Evolutionary conservation across 106 monocot genomes (phyloP).

Genomic region (Phalaenopsis aphrodite): DNA sequence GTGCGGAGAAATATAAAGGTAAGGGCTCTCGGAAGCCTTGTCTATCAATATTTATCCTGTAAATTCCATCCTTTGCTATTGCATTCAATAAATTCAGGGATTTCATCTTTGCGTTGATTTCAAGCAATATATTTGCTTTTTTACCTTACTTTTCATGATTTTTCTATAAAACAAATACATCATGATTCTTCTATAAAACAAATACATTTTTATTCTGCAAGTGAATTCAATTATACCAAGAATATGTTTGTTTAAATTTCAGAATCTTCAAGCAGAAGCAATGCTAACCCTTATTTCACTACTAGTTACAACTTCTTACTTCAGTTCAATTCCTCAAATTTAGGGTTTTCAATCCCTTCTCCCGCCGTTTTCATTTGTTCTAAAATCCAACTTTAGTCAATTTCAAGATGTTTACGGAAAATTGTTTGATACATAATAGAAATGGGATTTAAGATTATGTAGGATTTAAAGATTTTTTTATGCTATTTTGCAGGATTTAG

Average conservation of each 20-base stretch:
- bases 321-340: slow-evolving; percentile 1
- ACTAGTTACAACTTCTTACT: background rate
- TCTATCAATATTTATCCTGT: background rate
- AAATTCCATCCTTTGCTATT: too few relatives aligned
- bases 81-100: too few relatives aligned
- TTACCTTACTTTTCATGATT: background rate
- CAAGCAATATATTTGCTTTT: background rate
- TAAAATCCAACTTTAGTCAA: too few relatives aligned
- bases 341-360: background rate
- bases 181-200: background rate
- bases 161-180: background rate
- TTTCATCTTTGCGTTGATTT: background rate
- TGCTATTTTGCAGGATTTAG: too few relatives aligned
- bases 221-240: background rate
- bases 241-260: slow-evolving; percentile 1
- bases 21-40: background rate
- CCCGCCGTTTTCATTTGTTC: too few relatives aligned
- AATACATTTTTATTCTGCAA: background rate
- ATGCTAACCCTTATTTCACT: background rate
- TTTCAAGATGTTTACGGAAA: too few relatives aligned
- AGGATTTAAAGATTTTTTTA: too few relatives aligned
- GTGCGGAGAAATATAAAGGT: too few relatives aligned
- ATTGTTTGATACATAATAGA: too few relatives aligned
- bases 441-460: too few relatives aligned
- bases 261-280: background rate